Base-by-base conservation (phyloP, 1,284 basidiomycete species). In the Mycosarcoma maydis region DNA sequence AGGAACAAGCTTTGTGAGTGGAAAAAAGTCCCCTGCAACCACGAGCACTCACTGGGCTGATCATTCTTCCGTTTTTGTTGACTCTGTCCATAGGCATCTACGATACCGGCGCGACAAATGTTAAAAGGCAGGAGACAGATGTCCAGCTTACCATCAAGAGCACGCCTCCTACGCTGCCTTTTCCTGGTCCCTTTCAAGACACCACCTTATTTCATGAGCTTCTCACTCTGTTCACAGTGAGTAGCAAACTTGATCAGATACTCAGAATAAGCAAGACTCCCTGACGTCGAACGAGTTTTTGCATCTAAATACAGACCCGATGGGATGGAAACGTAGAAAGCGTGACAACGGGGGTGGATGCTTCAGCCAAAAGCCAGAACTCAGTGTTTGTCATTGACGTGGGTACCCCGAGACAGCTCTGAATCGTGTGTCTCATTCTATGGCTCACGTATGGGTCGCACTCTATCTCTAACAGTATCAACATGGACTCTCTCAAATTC, bases 401-500 rank as follows among this genome's bases (percentile, higher is more conserved):
- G 6, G 7, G 27, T 13, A 13, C 6, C 27, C 27, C 27, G 27
- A 29, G 6, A 13, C 7, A 29, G 27, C 6, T 6, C 6, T 13
- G 27, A 29, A 29, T 6, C 27, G 6, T 29, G 27, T 29, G n/a
- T n/a, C n/a, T n/a, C n/a, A n/a, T n/a, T n/a, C n/a, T n/a, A n/a
- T n/a, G n/a, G n/a, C n/a, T n/a, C n/a, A n/a, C n/a, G n/a, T n/a
- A n/a, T n/a, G n/a, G n/a, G n/a, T n/a, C n/a, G n/a, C n/a, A n/a
- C n/a, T n/a, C n/a, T n/a, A n/a, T n/a, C n/a, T n/a, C n/a, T n/a
- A n/a, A n/a, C n/a, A n/a, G n/a, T 53, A 58, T 20, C 41, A 50
- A 33, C 24, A 42, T 17, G 61, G 61, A 11, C 61, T 65, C 11
- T 53, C 50, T 7, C 54, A 58, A 22, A 57, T 65, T 11, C 32